Conservation (phyloP, 2,329 filamentous ascomycete species). For the Diplodia corticola region DNA sequence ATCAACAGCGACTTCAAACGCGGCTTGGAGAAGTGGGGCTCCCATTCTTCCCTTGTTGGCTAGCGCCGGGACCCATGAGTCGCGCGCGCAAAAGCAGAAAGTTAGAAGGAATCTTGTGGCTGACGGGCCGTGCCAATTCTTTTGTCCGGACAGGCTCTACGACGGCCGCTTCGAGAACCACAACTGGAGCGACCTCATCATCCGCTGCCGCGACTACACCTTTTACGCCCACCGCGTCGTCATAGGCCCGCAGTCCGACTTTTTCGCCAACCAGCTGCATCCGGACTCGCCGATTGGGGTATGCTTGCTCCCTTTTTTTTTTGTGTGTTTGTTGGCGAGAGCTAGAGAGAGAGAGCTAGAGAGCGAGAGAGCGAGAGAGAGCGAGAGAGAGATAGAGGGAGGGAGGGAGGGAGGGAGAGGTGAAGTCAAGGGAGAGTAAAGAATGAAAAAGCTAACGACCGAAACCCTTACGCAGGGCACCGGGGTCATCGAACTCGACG, state of each 20-base stretch:
- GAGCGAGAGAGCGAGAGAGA: neutral
- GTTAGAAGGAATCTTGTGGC: neutral
- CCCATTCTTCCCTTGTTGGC: neutral
- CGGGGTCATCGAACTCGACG: neutral
- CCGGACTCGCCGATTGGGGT: neutral
- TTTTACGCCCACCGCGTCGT: neutral
- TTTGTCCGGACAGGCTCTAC: neutral
- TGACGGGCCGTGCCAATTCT: neutral
- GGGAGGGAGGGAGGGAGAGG: too few relatives aligned
- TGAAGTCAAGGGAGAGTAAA: too few relatives aligned
- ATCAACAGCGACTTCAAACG: conserved; percentile 3
- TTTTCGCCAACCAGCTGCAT: conserved; percentile 1
- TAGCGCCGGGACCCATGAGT: neutral
- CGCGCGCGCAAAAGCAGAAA: neutral
- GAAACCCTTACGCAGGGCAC: neutral
- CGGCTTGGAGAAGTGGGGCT: neutral
- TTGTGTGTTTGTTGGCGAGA: neutral
- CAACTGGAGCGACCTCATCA: neutral
- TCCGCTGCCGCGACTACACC: neutral
- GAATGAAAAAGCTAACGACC: too few relatives aligned
- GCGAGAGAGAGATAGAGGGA: neutral
- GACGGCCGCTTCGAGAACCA: neutral
- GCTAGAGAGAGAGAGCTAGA: neutral
- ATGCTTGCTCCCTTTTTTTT: neutral
- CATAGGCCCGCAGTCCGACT: neutral